Evolutionary conservation across 257 asterid species (phyloP).

Genomic region (Solanum appendiculatum): DNA sequence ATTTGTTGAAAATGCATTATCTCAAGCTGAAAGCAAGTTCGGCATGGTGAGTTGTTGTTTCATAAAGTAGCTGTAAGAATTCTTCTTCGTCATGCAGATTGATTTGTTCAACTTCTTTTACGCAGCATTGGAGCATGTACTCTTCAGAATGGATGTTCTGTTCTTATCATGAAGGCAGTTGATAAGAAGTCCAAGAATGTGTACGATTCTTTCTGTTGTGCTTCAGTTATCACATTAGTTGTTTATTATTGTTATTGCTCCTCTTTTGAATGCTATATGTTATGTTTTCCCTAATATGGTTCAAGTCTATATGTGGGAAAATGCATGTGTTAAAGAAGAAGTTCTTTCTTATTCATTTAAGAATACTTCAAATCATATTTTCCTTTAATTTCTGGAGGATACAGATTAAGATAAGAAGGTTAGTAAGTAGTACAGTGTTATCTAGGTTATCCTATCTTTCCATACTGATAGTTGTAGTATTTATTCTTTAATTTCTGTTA

Average conservation of each 20-base stretch:
- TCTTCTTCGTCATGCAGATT: not conserved
- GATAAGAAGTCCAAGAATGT: not conserved
- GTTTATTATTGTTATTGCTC: not conserved
- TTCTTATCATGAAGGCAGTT: not conserved
- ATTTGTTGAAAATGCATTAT: slow-evolving; percentile 5
- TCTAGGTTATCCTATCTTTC: too few species aligned
- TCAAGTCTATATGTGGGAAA: not conserved
- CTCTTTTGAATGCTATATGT: not conserved
- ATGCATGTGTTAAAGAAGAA: not conserved
- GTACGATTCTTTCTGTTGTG: not conserved
- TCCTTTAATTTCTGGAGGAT: not conserved
- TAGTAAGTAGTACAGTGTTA: not conserved
- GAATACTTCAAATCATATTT: not conserved
- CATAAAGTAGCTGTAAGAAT: not conserved
- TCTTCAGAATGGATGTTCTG: not conserved
- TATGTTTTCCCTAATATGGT: not conserved
- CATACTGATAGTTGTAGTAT: not conserved
- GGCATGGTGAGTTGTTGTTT: slow-evolving; percentile 19
- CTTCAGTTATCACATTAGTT: too few species aligned
- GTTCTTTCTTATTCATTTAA: not conserved
- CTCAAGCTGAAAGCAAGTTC: slow-evolving; percentile 48
- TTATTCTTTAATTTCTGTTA: not conserved
- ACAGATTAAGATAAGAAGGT: not conserved
- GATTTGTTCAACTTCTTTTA: not conserved
- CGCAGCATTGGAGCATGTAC: slow-evolving; percentile 11